Base-by-base conservation (phyloP, 1,139 yeast species). In the Blastobotrys buckinghamii region DNA sequence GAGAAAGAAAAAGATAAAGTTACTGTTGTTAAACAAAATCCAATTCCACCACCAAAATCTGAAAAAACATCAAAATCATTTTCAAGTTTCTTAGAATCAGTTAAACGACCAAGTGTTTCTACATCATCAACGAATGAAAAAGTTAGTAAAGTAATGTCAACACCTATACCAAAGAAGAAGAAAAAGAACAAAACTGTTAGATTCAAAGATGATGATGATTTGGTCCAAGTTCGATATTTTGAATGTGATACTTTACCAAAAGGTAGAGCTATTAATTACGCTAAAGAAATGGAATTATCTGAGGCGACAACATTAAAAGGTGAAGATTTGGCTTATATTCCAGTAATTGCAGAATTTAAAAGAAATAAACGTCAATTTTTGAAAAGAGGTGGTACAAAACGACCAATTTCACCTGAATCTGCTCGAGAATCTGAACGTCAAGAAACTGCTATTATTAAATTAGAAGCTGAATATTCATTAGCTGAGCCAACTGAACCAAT, bases 221-320 rank as follows among this genome's bases (percentile, higher is more conserved):
- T 64, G 64, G 79, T 63, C 55, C 65, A 57, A 62, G 75, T 66
- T 60, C 72, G 63, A 40, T 55, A 59, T 52, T 78, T 54, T 75
- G 79, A 66, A 64, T 74, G 54, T 56, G 75, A 48, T 62, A 74
- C 52, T 53, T 72, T 43, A 74, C 53, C 51, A 10, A 26, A 19
- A n/a, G n/a, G 9, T 9, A 29, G 22, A 30, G 57, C 54, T 36
- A 56, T 60, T 17, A 48, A 58, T 22, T 65, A 57, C 24, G 57
- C 59, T 41, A 66, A 56, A 39, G 45, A 52, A 19, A 49, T 60
- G 51, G 69, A 65, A 39, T 59, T 55, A 38, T 63, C 61, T 40
- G 66, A 64, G 33, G 71, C 68, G 16, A 59, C 56, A 17, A 6
- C 39, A 6, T 33, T 44, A 7, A 39, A 44, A 38, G 16, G 9